Base-by-base conservation (phyloP, 495 filamentous ascomycete species). In the Haplographium delicatum region DNA sequence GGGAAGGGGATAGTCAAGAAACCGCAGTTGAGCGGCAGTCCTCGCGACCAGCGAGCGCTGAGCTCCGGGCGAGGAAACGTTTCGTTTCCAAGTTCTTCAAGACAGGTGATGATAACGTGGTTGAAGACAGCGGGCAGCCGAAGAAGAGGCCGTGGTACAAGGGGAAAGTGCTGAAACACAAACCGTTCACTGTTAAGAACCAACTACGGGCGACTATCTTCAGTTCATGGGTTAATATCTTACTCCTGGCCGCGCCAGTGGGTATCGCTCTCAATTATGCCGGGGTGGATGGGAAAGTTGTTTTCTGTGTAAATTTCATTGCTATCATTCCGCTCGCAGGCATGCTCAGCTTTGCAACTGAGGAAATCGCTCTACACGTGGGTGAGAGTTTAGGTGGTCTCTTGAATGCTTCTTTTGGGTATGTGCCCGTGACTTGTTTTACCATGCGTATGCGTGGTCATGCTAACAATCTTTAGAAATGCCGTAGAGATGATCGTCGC, bases 401-500 rank as follows among this genome's bases (percentile, higher is more conserved):
- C 25, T 67, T 95, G 20, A 96, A 95, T 62, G 91, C 90, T 20
- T 81, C 83, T 19, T 95, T 96, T 63, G 90, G 87, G 85, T 88
- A 79, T 60, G 72, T 60, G 15, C 2, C 26, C n/a, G n/a, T n/a
- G n/a, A n/a, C n/a, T n/a, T n/a, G n/a, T n/a, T n/a, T n/a, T n/a
- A n/a, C n/a, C n/a, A n/a, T n/a, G n/a, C n/a, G n/a, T n/a, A n/a
- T n/a, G n/a, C n/a, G n/a, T n/a, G n/a, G n/a, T n/a, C n/a, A 18
- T 47, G 16, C 45, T 59, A 50, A 63, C 44, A 10, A 23, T 23
- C 6, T 47, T 26, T 53, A 85, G 85, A 15, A 96, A 95, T 59
- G 91, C 91, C 4, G 89, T 95, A 50, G 91, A 96, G 62, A 63
- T 96, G 53, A 96, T 96, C 53, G 86, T 96, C 30, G 83, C 88